These are phyloP conservation scores for Solanum appendiculatum DNA, from an alignment of 257 asterid genomes.

Conservation along the genomic window DNA sequence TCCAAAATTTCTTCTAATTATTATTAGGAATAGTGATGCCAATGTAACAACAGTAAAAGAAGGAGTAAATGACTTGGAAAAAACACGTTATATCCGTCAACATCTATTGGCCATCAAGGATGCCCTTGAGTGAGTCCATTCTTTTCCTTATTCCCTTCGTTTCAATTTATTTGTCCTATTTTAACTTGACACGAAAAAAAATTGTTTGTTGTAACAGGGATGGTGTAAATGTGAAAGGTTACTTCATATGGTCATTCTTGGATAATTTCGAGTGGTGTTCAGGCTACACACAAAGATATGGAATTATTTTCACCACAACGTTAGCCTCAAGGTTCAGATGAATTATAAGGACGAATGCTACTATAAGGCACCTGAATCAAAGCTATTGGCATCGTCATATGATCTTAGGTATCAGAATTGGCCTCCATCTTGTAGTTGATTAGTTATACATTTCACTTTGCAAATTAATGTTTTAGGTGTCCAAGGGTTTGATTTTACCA, in stretches of 20 bases:
- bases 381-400: too few species aligned
- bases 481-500: neutral
- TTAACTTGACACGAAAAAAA: too few species aligned
- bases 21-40: too few species aligned
- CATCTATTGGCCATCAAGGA: neutral
- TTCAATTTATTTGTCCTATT: too few species aligned
- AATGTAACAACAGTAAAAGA: neutral
- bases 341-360: neutral
- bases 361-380: neutral
- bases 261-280: slow-evolving; percentile 33
- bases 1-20: too few species aligned
- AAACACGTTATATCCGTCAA: neutral
- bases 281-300: slow-evolving; percentile 24
- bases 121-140: neutral
- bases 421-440: too few species aligned
- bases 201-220: slow-evolving; percentile 7
- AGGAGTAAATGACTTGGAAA: neutral
- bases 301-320: too few species aligned
- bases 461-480: neutral
- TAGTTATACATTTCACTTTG: too few species aligned
- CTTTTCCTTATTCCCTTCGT: too few species aligned
- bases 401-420: too few species aligned
- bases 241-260: slow-evolving; percentile 32
- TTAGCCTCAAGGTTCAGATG: too few species aligned
- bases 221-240: slow-evolving; percentile 40